Conservation (phyloP, 2,329 filamentous ascomycete species). For the Ambrosiella beaveri region DNA sequence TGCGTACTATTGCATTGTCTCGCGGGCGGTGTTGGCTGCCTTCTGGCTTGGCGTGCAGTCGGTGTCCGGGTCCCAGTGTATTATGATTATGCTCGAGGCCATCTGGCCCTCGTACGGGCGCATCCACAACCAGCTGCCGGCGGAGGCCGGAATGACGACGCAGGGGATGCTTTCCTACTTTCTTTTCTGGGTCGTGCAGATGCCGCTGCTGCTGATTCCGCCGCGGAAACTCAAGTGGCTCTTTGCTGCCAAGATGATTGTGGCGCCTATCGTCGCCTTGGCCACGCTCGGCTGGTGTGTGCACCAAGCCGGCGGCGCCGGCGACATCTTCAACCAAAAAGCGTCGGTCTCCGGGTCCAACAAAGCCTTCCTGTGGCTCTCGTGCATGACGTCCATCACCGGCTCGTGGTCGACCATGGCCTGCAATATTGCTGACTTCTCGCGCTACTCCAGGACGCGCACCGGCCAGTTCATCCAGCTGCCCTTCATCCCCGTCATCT, state of each 20-base stretch:
- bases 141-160: slow-evolving; percentile 19
- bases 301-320: slow-evolving; percentile 12
- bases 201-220: slow-evolving; percentile 26
- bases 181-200: slow-evolving; percentile 30
- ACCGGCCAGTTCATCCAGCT: slow-evolving; percentile 30
- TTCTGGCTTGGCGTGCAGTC: slow-evolving; percentile 32
- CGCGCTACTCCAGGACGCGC: slow-evolving; percentile 22
- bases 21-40: slow-evolving; percentile 24
- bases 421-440: slow-evolving; percentile 31
- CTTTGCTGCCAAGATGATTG: slow-evolving; percentile 24
- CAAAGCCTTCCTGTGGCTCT: slow-evolving; percentile 25
- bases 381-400: slow-evolving; percentile 29
- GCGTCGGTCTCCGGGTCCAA: slow-evolving; percentile 18
- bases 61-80: slow-evolving; percentile 16
- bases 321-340: slow-evolving; percentile 13
- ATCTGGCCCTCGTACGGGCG: slow-evolving; percentile 25
- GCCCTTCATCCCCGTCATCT: slow-evolving; percentile 30
- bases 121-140: slow-evolving; percentile 24
- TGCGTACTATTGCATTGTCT: slow-evolving; percentile 24
- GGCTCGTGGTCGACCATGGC: slow-evolving; percentile 31
- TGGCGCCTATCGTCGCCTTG: slow-evolving; percentile 14
- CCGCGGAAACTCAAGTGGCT: slow-evolving; percentile 27
- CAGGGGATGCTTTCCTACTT: slow-evolving; percentile 27
- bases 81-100: slow-evolving; percentile 19
- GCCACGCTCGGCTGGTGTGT: slow-evolving; percentile 24